Evolutionary conservation across 306 rosid species (phyloP).

Genomic region (Prunus davidiana): DNA sequence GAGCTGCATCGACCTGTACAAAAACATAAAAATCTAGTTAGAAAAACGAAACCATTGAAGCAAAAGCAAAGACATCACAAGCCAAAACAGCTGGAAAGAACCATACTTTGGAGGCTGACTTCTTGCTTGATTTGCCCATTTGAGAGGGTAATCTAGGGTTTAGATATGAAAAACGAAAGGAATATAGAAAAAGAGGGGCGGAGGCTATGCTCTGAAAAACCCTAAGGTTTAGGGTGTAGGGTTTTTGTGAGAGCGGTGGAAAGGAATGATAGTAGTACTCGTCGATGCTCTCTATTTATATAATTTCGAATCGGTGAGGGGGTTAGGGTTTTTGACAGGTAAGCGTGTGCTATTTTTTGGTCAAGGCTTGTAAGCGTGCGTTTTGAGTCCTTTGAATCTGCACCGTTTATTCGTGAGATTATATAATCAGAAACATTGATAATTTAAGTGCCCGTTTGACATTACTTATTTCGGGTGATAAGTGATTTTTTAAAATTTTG

Average conservation of each 20-base stretch:
- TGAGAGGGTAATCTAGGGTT: neutral
- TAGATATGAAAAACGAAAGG: neutral
- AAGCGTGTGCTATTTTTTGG: neutral
- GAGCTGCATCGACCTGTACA: constrained; percentile 60
- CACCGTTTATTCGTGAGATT: neutral
- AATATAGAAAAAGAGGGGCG: neutral
- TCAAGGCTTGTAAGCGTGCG: neutral
- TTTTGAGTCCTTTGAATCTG: neutral
- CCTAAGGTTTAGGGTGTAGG: constrained; percentile 28
- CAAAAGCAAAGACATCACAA: neutral
- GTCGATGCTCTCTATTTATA: neutral
- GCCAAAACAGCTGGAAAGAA: neutral
- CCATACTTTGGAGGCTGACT: constrained; percentile 61
- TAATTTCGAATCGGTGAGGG: neutral
- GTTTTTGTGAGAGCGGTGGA: constrained; percentile 11
- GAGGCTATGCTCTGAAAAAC: constrained; percentile 42
- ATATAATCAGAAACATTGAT: too few relatives aligned
- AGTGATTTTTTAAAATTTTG: too few relatives aligned
- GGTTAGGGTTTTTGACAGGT: constrained; percentile 5
- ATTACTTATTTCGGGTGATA: too few relatives aligned
- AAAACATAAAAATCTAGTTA: neutral
- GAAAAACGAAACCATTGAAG: neutral
- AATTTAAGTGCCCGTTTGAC: too few relatives aligned
- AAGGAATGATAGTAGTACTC: neutral
- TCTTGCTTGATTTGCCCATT: constrained; percentile 85